These are phyloP conservation scores for Prunella vulgaris DNA, from an alignment of 257 asterid genomes.

Conservation along the genomic window DNA sequence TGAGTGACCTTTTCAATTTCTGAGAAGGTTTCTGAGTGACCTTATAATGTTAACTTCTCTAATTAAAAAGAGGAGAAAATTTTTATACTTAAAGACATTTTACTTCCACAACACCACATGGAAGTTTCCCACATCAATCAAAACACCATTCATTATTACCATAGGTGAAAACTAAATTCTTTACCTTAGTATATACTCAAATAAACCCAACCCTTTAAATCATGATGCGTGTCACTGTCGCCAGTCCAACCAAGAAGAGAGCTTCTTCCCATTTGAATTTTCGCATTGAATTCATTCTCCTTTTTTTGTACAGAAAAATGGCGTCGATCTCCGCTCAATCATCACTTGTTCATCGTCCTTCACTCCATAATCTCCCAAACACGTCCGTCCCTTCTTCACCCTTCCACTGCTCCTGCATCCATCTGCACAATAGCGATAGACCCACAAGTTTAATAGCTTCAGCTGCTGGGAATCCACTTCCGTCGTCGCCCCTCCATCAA, in stretches of 20 bases:
- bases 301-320: neutral
- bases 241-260: neutral
- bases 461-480: conserved; percentile 8
- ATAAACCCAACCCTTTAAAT: neutral
- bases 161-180: too few species aligned
- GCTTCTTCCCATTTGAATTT: neutral
- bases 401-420: conserved; percentile 9
- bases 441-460: neutral
- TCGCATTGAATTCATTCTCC: neutral
- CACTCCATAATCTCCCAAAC: neutral
- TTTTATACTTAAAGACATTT: too few species aligned
- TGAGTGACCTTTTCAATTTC: too few species aligned
- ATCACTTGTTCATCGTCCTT: neutral
- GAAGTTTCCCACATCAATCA: too few species aligned
- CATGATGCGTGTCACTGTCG: neutral
- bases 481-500: conserved; percentile 14
- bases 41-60: too few species aligned
- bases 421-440: neutral
- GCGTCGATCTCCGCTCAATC: conserved; percentile 18
- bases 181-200: too few species aligned
- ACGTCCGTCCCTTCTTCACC: neutral
- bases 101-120: too few species aligned
- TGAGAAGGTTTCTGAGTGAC: too few species aligned
- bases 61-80: too few species aligned
- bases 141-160: too few species aligned